phyloP scores from a whole-genome alignment of 2,329 filamentous ascomycete species.

The Hypoxylon sp. region DNA sequence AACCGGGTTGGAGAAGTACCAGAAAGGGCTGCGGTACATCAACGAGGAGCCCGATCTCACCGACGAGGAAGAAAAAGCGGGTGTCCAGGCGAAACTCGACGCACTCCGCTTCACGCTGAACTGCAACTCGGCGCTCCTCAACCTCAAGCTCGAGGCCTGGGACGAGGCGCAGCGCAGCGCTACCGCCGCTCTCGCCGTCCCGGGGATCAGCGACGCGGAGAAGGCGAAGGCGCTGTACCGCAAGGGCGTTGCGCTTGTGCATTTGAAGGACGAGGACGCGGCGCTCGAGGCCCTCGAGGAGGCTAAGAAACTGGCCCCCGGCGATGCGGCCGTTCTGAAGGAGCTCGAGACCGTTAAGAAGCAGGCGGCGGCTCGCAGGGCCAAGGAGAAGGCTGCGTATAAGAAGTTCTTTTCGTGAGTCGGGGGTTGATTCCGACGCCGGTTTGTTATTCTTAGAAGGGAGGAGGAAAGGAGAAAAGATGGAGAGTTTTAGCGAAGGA shows the following conservation, averaged over 20 bases:
- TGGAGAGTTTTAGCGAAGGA: neutral
- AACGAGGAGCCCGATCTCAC: slow-evolving; percentile 78
- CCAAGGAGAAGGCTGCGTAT: slow-evolving; percentile 93
- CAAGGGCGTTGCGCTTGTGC: slow-evolving; percentile 80
- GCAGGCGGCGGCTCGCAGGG: slow-evolving; percentile 77
- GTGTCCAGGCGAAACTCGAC: slow-evolving; percentile 76
- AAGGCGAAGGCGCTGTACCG: slow-evolving; percentile 92
- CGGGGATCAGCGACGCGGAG: slow-evolving; percentile 78
- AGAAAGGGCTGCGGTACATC: slow-evolving; percentile 78
- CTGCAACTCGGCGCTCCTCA: slow-evolving; percentile 88
- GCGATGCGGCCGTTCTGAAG: slow-evolving; percentile 79
- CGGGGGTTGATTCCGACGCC: neutral
- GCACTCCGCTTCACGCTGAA: slow-evolving; percentile 87
- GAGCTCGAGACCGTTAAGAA: slow-evolving; percentile 86
- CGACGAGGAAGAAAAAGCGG: slow-evolving; percentile 77
- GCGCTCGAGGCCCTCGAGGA: slow-evolving; percentile 82
- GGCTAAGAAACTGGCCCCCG: slow-evolving; percentile 81
- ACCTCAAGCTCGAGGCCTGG: slow-evolving; percentile 83
- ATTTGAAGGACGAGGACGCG: slow-evolving; percentile 86
- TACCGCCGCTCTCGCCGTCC: slow-evolving; percentile 78
- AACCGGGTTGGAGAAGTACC: slow-evolving; percentile 88
- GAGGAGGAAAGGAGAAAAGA: neutral
- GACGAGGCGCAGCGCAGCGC: slow-evolving; percentile 79
- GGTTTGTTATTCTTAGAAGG: neutral
- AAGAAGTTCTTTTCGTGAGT: slow-evolving; percentile 82